Evolutionary conservation across 2,329 filamentous ascomycete genomes (phyloP).

Genomic region (Moelleriella libera): DNA sequence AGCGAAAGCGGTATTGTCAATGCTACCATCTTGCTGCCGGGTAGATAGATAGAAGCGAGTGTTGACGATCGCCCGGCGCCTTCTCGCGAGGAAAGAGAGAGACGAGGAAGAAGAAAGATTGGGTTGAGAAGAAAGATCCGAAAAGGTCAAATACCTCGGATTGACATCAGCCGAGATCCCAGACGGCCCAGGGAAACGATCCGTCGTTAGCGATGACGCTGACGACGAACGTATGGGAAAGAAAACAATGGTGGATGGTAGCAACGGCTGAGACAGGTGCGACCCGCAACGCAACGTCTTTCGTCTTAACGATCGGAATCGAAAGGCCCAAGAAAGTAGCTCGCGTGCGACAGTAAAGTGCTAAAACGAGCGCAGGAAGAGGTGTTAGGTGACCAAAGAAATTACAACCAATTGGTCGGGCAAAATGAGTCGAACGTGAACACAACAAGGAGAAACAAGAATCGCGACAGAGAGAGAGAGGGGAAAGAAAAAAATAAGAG

Average conservation of each 20-base stretch:
- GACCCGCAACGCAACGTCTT: neutral
- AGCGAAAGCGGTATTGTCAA: constrained; percentile 17
- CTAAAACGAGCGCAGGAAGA: no score
- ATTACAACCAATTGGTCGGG: no score
- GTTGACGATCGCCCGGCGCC: neutral
- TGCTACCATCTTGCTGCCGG: constrained; percentile 15
- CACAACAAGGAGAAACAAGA: no score
- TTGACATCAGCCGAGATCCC: neutral
- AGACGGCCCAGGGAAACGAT: neutral
- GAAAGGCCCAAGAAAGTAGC: neutral
- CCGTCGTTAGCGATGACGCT: neutral
- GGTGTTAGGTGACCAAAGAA: no score
- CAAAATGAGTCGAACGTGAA: no score
- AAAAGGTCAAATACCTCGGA: neutral
- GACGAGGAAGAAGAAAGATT: neutral
- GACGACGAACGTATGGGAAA: neutral
- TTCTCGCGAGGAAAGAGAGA: neutral
- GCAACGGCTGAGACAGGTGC: neutral
- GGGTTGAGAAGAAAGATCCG: neutral
- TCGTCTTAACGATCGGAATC: neutral
- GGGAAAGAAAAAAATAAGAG: no score
- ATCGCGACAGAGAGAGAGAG: no score
- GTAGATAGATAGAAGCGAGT: neutral
- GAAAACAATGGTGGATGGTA: neutral
- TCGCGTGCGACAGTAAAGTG: no score